Evolutionary conservation across 192 early-diverging fungal genomes (phyloP), one percentile per base, ranked within the genome.

Genomic region (Mortierella alpina): DNA sequence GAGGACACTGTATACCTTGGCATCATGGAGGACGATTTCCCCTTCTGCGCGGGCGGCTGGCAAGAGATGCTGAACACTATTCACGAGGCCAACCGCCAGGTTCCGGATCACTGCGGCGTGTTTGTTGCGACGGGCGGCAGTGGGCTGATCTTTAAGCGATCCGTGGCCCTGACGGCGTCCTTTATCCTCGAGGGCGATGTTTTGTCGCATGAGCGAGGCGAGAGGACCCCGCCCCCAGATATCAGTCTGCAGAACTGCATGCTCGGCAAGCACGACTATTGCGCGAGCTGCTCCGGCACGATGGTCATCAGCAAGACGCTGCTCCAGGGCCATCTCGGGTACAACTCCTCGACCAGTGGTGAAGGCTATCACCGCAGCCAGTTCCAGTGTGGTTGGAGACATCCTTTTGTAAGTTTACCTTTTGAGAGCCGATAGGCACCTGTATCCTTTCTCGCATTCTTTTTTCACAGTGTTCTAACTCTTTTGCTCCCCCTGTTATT

Each of bases 101-200:
- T 84, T 0, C 87, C 85, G 2, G 59, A 80, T 31, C 87, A 88
- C 51, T 88, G 87, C 60, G 87, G 87, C 14, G 75, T 84, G 0
- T 88, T 88, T 73, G 65, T 88, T 12, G 85, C 83, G n/a, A 88
- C 87, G 13, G 87, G 87, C 59, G 87, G 87, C 22, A 87, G 86
- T 69, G 84, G 74, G 23, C 31, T 80, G 31, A 61, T 82, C 45
- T 69, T 82, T 56, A 68, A 73, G 73, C 59, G 73, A 48, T 75
- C 73, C 12, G 73, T 75, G 41, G 73, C 73, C 0, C 45, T 75
- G 59, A 68, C 73, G 11, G 64, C 73, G 15, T 45, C 65, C 2
- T 75, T 75, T 49, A 63, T 75, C 20, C 59, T 75, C 31, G 73
- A 75, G 52, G 55, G 61, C 14, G 73, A 75, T 50, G 53, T 68